phyloP scores from a whole-genome alignment of 2,329 filamentous ascomycete species.

The Fusarium tricinctum region DNA sequence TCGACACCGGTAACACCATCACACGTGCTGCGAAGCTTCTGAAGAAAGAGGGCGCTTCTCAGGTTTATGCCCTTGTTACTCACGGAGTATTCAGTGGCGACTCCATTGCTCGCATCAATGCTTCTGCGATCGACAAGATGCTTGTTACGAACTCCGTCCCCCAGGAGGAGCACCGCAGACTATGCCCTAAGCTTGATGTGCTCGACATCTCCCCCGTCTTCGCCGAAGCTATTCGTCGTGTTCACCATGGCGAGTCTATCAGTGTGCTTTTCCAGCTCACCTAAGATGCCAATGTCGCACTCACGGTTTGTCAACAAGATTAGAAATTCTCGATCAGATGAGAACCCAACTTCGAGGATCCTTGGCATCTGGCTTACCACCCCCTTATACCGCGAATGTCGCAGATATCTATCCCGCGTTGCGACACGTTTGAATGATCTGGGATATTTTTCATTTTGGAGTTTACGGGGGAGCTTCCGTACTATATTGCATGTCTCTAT shows the following conservation, averaged over 20 bases:
- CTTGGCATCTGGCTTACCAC: slow-evolving; percentile 16
- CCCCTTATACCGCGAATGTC: slow-evolving; percentile 22
- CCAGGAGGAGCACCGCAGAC: slow-evolving; percentile 81
- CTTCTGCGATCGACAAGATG: slow-evolving; percentile 91
- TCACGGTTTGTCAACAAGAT: slow-evolving; percentile 33
- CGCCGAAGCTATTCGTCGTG: slow-evolving; percentile 93
- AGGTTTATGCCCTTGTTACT: slow-evolving; percentile 91
- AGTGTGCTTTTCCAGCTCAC: slow-evolving; percentile 82
- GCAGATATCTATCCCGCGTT: slow-evolving; percentile 27
- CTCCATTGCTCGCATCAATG: slow-evolving; percentile 93
- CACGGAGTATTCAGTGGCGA: slow-evolving; percentile 97
- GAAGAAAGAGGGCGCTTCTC: slow-evolving; percentile 93
- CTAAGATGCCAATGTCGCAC: slow-evolving; percentile 25
- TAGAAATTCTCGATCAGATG: slow-evolving; percentile 23
- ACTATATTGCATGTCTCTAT: slow-evolving; percentile 45
- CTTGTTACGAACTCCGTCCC: slow-evolving; percentile 96
- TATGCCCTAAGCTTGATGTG: slow-evolving; percentile 91
- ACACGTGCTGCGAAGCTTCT: slow-evolving; percentile 96
- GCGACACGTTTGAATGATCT: slow-evolving; percentile 34
- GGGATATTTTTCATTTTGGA: slow-evolving; percentile 47
- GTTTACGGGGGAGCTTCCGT: slow-evolving; percentile 45
- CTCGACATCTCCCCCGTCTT: slow-evolving; percentile 92
- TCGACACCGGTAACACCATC: slow-evolving; percentile 97
- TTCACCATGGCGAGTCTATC: slow-evolving; percentile 98
- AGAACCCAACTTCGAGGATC: slow-evolving; percentile 25